phyloP scores from a whole-genome alignment of 331 rosid species.

The Saraca asoca region DNA sequence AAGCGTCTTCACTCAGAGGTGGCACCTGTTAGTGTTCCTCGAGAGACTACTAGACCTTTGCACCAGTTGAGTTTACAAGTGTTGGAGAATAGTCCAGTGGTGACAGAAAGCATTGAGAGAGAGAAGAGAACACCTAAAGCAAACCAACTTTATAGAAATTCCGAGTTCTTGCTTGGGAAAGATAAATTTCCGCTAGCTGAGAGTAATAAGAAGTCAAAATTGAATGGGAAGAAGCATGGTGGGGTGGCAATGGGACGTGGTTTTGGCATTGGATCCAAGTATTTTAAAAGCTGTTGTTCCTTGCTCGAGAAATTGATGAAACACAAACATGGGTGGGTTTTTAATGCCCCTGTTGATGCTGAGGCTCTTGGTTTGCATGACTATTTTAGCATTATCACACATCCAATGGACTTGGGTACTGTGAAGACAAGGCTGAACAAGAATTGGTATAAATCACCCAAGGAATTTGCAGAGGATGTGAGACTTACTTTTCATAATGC shows the following conservation, averaged over 20 bases:
- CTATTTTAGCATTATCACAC: slow-evolving; percentile 65
- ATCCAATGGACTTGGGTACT: slow-evolving; percentile 95
- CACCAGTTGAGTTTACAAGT: slow-evolving; percentile 62
- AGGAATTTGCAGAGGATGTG: slow-evolving; percentile 98
- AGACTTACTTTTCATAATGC: slow-evolving; percentile 95
- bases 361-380: slow-evolving; percentile 86
- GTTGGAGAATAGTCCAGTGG: slow-evolving; percentile 67
- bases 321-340: slow-evolving; percentile 95
- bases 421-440: slow-evolving; percentile 76
- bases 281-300: slow-evolving; percentile 77
- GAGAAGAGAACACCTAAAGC: slow-evolving; percentile 98
- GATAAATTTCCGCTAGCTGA: slow-evolving; percentile 90
- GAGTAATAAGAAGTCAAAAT: slow-evolving; percentile 80
- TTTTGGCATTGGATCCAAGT: slow-evolving; percentile 66
- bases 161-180: slow-evolving; percentile 85
- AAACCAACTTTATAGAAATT: slow-evolving; percentile 80
- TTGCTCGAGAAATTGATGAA: slow-evolving; percentile 92
- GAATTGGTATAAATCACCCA: slow-evolving; percentile 93
- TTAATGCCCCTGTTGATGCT: slow-evolving; percentile 75
- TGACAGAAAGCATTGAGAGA: slow-evolving; percentile 70
- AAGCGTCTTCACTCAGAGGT: slow-evolving; percentile 70
- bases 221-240: slow-evolving; percentile 69
- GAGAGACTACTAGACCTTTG: slow-evolving; percentile 57
- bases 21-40: slow-evolving; percentile 55
- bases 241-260: slow-evolving; percentile 55